Base-by-base conservation (phyloP, 1,139 yeast genomes). In the Geotrichum candidum region DNA sequence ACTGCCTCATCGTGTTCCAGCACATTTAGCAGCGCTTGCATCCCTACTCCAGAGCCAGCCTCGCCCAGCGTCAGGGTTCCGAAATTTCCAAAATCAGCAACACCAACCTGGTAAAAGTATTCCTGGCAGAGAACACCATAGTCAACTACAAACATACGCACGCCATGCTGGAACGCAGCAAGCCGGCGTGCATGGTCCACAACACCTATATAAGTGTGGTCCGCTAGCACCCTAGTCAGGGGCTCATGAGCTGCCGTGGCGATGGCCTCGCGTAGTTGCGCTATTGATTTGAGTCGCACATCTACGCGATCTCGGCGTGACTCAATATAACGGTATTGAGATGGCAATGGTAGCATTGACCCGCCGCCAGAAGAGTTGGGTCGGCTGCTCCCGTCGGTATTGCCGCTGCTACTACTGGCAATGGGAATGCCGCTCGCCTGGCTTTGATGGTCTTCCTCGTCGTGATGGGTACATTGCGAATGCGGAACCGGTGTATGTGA, bases 101-200 rank as follows among this genome's bases (percentile, higher is more conserved):
- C 75, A 0, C 88, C 90, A 9, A 88, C 75, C 69, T 95, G 98
- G 71, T 91, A 94, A 70, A 88, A 91, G 61, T 90, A 78, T 65
- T 89, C 92, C 64, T 77, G 75, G 41, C 69, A 77, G 0, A 90
- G 72, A 0, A 88, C 80, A 0, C 88, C 90, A 72, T 91, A 94
- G 72, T 94, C 97, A 51, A 95, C 85, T 25, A 94, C 74, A 70
- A 82, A 88, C 45, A 94, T 77, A 63, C 84, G 84, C 11, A 92
- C 87, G 65, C 88, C 96, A 69, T 85, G 83, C 70, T 95, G 99
- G 59, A 94, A 79, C 29, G 97, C 88, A 18, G 88, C 86, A 22
- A 94, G 75, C 51, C 98, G 77, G 65, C 84, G 81, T 3, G 74
- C 71, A 31, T 82, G 82, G 72, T 92, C 98, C 0, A 90, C 94